Percentiles rank a stretch among this genome's conserved stretches.
These are phyloP conservation scores for Gelatoporia subvermispora DNA, from an alignment of 768 basidiomycete species.

Conservation along the genomic window DNA sequence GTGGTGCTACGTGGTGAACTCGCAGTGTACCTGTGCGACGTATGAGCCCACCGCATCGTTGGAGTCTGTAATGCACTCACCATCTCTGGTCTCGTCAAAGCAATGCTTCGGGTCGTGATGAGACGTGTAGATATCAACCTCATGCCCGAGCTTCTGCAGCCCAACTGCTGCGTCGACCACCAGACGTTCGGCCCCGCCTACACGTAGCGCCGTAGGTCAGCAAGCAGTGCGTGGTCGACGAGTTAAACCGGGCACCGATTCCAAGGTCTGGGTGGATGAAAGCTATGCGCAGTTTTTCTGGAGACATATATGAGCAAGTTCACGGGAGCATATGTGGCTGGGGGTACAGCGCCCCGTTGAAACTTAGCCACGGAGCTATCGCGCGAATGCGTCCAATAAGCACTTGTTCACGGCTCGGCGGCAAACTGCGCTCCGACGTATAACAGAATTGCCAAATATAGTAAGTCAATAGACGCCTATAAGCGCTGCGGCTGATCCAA, in stretches of 20 bases:
- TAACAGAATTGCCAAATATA: too few relatives aligned
- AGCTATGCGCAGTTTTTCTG: slow-evolving; percentile 47
- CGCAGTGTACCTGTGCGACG: slow-evolving; percentile 61
- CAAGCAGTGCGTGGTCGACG: neutral
- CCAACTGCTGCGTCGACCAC: slow-evolving; percentile 94
- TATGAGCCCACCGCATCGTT: neutral
- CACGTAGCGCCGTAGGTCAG: neutral
- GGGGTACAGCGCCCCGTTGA: too few relatives aligned
- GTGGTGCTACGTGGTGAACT: slow-evolving; percentile 66
- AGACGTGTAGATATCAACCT: slow-evolving; percentile 88
- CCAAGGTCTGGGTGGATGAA: slow-evolving; percentile 95
- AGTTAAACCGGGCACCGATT: slow-evolving; percentile 53
- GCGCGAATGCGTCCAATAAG: too few relatives aligned
- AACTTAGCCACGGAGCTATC: too few relatives aligned
- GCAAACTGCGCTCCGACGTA: too few relatives aligned
- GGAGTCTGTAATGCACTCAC: slow-evolving; percentile 36
- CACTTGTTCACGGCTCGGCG: too few relatives aligned
- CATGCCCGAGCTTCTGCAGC: slow-evolving; percentile 78
- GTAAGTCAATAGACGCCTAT: too few relatives aligned
- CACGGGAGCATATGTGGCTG: too few relatives aligned
- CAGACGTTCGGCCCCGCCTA: slow-evolving; percentile 93
- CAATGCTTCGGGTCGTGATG: slow-evolving; percentile 84
- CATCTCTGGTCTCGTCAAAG: slow-evolving; percentile 92
- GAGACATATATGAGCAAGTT: neutral
- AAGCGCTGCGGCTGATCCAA: too few relatives aligned